Conservation (phyloP, 2,329 filamentous ascomycete genomes). For the Nigrospora sphaerica region DNA sequence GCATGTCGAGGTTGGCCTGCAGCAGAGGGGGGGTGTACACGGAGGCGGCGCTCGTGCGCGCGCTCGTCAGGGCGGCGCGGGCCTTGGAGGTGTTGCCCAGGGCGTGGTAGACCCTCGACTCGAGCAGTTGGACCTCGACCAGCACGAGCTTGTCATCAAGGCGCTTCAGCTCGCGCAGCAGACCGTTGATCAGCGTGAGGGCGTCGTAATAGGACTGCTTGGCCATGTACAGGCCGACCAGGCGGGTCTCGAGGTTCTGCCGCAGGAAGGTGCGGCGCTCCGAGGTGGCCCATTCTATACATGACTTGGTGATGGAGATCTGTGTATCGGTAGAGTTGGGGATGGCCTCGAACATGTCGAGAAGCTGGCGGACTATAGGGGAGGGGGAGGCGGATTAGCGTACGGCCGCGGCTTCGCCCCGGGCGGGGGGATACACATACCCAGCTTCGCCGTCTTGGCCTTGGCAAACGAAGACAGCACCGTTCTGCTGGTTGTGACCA, state of each 20-base stretch:
- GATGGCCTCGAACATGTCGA: constrained; percentile 90
- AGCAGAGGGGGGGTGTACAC: constrained; percentile 95
- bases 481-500: constrained; percentile 84
- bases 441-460: constrained; percentile 96
- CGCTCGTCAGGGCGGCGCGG: constrained; percentile 87
- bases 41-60: constrained; percentile 88
- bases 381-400: neutral
- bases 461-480: constrained; percentile 95
- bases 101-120: constrained; percentile 95
- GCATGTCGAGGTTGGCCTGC: constrained; percentile 97
- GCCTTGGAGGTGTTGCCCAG: constrained; percentile 95
- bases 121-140: constrained; percentile 94
- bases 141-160: constrained; percentile 97
- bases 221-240: constrained; percentile 90
- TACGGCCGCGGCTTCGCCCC: neutral
- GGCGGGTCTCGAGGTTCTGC: constrained; percentile 93
- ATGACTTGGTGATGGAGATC: constrained; percentile 93
- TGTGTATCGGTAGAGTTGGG: constrained; percentile 93
- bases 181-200: constrained; percentile 89
- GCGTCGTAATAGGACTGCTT: constrained; percentile 98
- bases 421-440: constrained; percentile 46
- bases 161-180: constrained; percentile 94
- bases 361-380: constrained; percentile 77
- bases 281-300: constrained; percentile 97
- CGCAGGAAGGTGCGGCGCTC: constrained; percentile 94